Conservation (phyloP, 495 filamentous ascomycete genomes). For the Pseudotulostoma volvatum region DNA sequence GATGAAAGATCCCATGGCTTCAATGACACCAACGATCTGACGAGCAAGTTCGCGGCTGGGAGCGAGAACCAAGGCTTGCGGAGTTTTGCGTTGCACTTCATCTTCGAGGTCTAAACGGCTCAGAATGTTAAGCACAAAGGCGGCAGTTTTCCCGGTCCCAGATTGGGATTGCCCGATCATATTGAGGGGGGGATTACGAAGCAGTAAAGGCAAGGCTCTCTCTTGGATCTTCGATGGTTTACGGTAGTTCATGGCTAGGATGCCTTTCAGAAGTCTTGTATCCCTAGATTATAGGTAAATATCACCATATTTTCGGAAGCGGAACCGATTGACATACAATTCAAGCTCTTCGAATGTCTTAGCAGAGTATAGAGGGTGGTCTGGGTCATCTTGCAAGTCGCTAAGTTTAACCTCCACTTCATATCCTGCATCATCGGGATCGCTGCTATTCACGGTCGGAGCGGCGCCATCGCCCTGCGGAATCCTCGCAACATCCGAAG, state of each 20-base stretch:
- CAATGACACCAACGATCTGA: slow-evolving; percentile 76
- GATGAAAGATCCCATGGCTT: slow-evolving; percentile 68
- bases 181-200: slow-evolving; percentile 67
- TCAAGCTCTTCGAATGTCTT: slow-evolving; percentile 75
- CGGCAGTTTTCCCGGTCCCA: slow-evolving; percentile 95
- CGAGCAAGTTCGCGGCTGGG: slow-evolving; percentile 90
- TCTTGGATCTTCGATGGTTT: slow-evolving; percentile 98
- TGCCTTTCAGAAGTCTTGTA: slow-evolving; percentile 42
- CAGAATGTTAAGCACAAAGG: slow-evolving; percentile 83
- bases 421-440: slow-evolving; percentile 57
- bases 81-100: slow-evolving; percentile 32
- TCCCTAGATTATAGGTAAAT: too few relatives aligned
- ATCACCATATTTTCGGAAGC: too few relatives aligned
- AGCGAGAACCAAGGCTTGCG: slow-evolving; percentile 80
- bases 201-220: slow-evolving; percentile 71
- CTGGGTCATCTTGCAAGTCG: slow-evolving; percentile 71
- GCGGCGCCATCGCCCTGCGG: slow-evolving; percentile 38
- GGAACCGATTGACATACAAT: slow-evolving; percentile 62
- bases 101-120: slow-evolving; percentile 58
- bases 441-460: slow-evolving; percentile 25
- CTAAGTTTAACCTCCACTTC: slow-evolving; percentile 81
- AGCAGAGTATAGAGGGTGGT: slow-evolving; percentile 74
- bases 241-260: slow-evolving; percentile 71
- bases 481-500: background rate
- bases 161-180: slow-evolving; percentile 98